Evolutionary conservation across 306 rosid species (phyloP).

Genomic region (Oemleria cerasiformis): DNA sequence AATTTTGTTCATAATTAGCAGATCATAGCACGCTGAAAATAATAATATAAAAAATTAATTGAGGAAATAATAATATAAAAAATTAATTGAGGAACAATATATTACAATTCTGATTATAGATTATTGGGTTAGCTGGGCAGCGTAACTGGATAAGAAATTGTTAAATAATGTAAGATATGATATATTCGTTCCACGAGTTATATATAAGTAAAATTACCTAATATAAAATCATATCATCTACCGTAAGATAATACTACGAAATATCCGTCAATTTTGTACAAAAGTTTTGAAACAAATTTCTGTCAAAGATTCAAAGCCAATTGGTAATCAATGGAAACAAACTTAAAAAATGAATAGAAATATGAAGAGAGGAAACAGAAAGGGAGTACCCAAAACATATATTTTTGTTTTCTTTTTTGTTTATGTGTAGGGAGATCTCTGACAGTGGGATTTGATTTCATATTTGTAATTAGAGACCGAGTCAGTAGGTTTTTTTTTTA

Average conservation of each 20-base stretch:
- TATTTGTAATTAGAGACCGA: too few species aligned
- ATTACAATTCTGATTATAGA: neutral
- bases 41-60: neutral
- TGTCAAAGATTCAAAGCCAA: constrained; percentile 26
- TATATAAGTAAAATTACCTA: too few species aligned
- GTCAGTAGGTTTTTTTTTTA: neutral
- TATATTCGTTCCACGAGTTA: too few species aligned
- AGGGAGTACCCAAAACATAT: neutral
- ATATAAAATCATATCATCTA: too few species aligned
- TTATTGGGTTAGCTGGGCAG: neutral
- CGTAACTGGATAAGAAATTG: neutral
- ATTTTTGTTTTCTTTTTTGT: neutral
- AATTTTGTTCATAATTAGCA: neutral
- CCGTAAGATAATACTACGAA: too few species aligned
- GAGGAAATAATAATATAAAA: neutral
- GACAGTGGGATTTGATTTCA: neutral
- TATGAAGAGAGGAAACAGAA: neutral
- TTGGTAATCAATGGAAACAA: constrained; percentile 6
- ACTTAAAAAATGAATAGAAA: neutral
- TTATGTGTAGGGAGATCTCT: neutral
- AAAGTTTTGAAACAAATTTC: constrained; percentile 14
- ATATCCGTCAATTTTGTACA: neutral
- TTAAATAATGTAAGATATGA: too few species aligned
- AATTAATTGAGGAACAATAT: neutral
- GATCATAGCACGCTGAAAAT: neutral